These are phyloP conservation scores for Pachysolen tannophilus DNA, from an alignment of 805 yeast species.

Conservation along the genomic window DNA sequence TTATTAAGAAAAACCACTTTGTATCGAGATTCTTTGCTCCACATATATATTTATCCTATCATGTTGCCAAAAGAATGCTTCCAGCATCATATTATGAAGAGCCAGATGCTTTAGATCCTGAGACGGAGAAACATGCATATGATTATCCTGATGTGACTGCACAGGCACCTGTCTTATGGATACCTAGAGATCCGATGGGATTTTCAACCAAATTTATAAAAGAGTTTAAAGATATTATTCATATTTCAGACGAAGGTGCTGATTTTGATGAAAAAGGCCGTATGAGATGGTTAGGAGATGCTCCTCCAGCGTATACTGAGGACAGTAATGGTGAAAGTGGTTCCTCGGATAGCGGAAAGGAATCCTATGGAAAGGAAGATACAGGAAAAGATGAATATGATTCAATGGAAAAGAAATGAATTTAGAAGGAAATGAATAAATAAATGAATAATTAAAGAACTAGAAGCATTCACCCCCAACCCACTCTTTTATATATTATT, in stretches of 20 bases:
- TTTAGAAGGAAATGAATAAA: neutral
- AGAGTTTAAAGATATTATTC: constrained; percentile 45
- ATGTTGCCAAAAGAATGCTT: constrained; percentile 37
- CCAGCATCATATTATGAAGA: constrained; percentile 54
- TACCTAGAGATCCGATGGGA: constrained; percentile 86
- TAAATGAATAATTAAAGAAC: no score
- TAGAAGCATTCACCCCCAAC: no score
- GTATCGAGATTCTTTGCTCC: constrained; percentile 49
- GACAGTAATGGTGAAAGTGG: neutral
- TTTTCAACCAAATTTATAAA: constrained; percentile 55
- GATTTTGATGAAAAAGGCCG: constrained; percentile 43
- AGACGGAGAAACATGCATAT: constrained; percentile 56
- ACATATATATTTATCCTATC: constrained; percentile 40
- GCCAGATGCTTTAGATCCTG: constrained; percentile 33
- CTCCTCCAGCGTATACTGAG: constrained; percentile 41
- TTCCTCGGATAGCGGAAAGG: neutral
- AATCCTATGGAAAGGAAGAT: neutral
- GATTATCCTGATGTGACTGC: constrained; percentile 68
- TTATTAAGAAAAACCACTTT: no score
- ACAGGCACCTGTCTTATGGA: constrained; percentile 75
- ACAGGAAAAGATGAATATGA: neutral
- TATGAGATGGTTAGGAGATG: constrained; percentile 35
- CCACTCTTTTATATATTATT: no score
- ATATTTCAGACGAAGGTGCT: constrained; percentile 64
- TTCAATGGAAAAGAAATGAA: neutral